phyloP scores from a whole-genome alignment of 305 asterid genomes.

The Rubia occidens region DNA sequence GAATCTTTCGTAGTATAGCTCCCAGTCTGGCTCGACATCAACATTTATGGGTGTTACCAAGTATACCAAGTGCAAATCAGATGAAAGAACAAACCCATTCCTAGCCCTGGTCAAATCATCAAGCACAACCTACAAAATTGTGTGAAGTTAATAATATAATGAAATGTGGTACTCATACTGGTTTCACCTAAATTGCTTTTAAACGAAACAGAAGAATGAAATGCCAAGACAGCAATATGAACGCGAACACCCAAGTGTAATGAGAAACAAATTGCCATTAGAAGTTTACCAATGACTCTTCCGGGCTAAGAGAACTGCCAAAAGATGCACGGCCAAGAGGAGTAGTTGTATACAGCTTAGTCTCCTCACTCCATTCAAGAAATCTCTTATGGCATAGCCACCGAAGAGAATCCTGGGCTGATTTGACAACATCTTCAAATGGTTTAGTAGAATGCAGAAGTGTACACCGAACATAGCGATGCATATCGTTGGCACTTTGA shows the following conservation, averaged over 20 bases:
- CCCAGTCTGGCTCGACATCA: slow-evolving; percentile 99
- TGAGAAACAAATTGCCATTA: slow-evolving; percentile 5
- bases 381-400: slow-evolving; percentile 93
- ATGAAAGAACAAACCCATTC: slow-evolving; percentile 96
- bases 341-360: slow-evolving; percentile 83
- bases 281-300: slow-evolving; percentile 84
- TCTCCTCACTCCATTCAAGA: slow-evolving; percentile 88
- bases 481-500: slow-evolving; percentile 87
- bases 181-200: slow-evolving; percentile 4
- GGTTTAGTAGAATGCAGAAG: slow-evolving; percentile 95
- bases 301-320: slow-evolving; percentile 97
- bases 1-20: slow-evolving; percentile 82
- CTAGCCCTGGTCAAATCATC: slow-evolving; percentile 95
- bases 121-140: slow-evolving; percentile 69
- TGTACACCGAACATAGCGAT: slow-evolving; percentile 95
- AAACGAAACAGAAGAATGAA: background rate
- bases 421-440: slow-evolving; percentile 93
- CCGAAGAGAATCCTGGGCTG: slow-evolving; percentile 94
- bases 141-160: slow-evolving; percentile 11
- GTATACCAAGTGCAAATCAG: slow-evolving; percentile 97
- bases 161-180: slow-evolving; percentile 12
- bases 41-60: slow-evolving; percentile 94
- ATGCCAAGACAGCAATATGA: slow-evolving; percentile 7
- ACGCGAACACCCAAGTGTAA: slow-evolving; percentile 7
- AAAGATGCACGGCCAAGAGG: slow-evolving; percentile 98